phyloP scores from a whole-genome alignment of 2,329 filamentous ascomycete species.

The Exutisphaerella laricina region DNA sequence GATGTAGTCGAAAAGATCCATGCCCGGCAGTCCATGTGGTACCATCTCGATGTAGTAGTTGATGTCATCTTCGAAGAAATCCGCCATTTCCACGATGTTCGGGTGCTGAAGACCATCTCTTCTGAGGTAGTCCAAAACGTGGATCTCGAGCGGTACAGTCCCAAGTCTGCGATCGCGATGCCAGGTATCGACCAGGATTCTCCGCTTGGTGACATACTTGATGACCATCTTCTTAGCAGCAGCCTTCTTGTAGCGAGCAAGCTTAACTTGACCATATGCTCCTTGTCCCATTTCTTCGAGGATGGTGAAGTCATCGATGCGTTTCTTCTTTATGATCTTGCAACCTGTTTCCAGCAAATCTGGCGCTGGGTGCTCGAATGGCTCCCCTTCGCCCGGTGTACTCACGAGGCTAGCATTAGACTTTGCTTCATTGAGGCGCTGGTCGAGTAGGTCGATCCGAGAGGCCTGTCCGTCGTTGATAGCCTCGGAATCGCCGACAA shows the following conservation, averaged over 20 bases:
- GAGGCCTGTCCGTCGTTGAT: conserved; percentile 30
- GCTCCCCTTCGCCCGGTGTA: conserved; percentile 26
- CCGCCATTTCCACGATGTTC: conserved; percentile 64
- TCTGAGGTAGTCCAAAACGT: conserved; percentile 88
- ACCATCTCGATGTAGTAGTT: conserved; percentile 99
- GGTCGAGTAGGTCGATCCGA: conserved; percentile 45
- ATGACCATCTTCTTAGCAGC: conserved; percentile 78
- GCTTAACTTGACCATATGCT: conserved; percentile 94
- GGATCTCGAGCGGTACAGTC: conserved; percentile 93
- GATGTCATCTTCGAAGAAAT: conserved; percentile 68
- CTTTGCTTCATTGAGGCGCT: conserved; percentile 39
- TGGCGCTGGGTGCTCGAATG: conserved; percentile 36
- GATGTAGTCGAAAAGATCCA: conserved; percentile 99
- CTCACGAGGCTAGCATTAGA: conserved; percentile 10
- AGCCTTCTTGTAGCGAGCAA: conserved; percentile 73
- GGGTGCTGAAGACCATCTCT: conserved; percentile 60
- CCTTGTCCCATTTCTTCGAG: conserved; percentile 98
- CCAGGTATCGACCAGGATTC: conserved; percentile 97
- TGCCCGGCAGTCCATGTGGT: conserved; percentile 88
- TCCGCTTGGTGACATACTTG: conserved; percentile 95
- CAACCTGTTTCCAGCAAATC: conserved; percentile 30
- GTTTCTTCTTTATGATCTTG: conserved; percentile 58
- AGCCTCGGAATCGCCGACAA: conserved; percentile 28
- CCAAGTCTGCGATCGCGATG: conserved; percentile 87
- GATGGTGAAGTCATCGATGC: conserved; percentile 83